Evolutionary conservation across 2,329 filamentous ascomycete genomes (phyloP).

Genomic region (Cladophialophora yegresii): DNA sequence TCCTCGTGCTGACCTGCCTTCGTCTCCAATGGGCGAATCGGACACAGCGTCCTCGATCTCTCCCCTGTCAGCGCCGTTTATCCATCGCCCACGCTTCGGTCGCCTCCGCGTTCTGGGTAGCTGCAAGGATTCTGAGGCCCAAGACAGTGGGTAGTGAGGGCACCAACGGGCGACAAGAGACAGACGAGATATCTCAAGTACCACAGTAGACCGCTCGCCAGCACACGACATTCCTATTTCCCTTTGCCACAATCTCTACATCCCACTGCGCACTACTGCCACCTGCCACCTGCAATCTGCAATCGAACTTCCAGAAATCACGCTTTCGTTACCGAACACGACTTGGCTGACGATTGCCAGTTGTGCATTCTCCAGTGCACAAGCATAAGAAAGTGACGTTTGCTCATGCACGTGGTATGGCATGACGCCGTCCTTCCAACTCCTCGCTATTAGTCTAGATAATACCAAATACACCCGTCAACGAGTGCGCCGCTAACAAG

Average conservation of each 20-base stretch:
- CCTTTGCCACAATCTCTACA: constrained; percentile 12
- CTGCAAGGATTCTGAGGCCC: constrained; percentile 10
- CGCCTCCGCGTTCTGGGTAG: constrained; percentile 25
- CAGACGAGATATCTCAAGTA: constrained; percentile 12
- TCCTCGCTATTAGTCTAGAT: constrained; percentile 5
- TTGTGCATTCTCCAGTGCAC: neutral
- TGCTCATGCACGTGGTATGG: neutral
- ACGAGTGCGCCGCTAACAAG: neutral
- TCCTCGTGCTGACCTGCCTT: constrained; percentile 1
- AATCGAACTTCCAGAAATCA: constrained; percentile 4
- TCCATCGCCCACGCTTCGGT: constrained; percentile 25
- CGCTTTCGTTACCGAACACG: constrained; percentile 11
- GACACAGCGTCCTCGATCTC: neutral
- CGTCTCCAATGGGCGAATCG: constrained; percentile 8
- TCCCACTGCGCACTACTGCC: constrained; percentile 5
- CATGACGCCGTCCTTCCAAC: constrained; percentile 3
- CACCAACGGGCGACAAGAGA: constrained; percentile 20
- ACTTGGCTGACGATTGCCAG: neutral
- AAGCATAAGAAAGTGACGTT: neutral
- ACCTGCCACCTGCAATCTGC: constrained; percentile 2
- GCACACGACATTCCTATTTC: neutral
- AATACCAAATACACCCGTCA: neutral
- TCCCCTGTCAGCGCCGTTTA: constrained; percentile 4
- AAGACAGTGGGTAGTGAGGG: constrained; percentile 13
- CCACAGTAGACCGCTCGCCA: neutral